Conservation (phyloP, 1,284 basidiomycete species). For the Boletus semigastroideus region DNA sequence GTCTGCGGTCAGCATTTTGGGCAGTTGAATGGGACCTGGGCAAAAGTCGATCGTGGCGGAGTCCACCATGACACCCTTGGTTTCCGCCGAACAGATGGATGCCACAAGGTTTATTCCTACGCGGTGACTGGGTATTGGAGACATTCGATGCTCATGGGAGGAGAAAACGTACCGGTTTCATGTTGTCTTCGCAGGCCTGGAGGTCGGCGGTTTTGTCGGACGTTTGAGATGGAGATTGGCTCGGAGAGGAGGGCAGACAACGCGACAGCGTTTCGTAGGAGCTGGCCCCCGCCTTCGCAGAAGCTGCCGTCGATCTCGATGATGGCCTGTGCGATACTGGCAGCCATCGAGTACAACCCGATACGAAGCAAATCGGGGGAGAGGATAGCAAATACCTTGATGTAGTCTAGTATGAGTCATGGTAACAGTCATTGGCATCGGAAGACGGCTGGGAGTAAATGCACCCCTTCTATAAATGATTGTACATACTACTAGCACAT, state of each 20-base stretch:
- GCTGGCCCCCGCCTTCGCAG: constrained; percentile 68
- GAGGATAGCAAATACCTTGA: no score
- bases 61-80: constrained; percentile 49
- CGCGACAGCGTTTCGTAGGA: constrained; percentile 64
- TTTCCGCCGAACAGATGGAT: constrained; percentile 51
- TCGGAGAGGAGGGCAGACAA: constrained; percentile 58
- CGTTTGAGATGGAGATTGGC: constrained; percentile 57
- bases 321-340: constrained; percentile 5
- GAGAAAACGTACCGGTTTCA: constrained; percentile 49
- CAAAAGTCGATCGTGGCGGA: constrained; percentile 53
- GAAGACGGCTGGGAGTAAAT: no score
- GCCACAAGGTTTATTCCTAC: constrained; percentile 63
- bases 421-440: neutral
- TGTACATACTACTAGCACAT: neutral
- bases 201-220: constrained; percentile 52
- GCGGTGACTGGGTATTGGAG: neutral
- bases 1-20: constrained; percentile 54
- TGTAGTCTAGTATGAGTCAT: neutral
- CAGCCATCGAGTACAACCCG: constrained; percentile 11
- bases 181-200: constrained; percentile 71
- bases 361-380: neutral
- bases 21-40: constrained; percentile 46
- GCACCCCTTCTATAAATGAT: neutral
- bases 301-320: constrained; percentile 43
- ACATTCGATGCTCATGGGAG: neutral